Percentiles rank a stretch among this genome's conserved stretches.
Evolutionary conservation across 2,329 filamentous ascomycete species (phyloP).

Genomic region (Cytospora mali): DNA sequence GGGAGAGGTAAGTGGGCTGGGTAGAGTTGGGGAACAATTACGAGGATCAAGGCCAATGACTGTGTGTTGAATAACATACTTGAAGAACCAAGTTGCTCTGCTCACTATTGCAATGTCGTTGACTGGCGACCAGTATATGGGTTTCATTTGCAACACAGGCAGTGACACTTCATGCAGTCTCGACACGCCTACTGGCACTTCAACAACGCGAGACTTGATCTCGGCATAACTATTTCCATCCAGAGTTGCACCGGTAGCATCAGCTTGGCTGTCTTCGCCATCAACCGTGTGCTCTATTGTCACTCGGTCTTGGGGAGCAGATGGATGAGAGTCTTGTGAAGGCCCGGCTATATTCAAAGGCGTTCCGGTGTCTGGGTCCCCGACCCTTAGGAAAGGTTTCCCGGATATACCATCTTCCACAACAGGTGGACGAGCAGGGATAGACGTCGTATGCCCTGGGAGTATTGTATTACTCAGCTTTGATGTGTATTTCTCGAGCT

Average conservation of each 20-base stretch:
- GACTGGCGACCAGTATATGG: slow-evolving; percentile 96
- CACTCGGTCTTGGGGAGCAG: not conserved
- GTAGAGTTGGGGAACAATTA: not conserved
- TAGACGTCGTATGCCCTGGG: not conserved
- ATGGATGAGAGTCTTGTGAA: not conserved
- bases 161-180: slow-evolving; percentile 85
- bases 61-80: slow-evolving; percentile 42
- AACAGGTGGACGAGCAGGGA: slow-evolving; percentile 32
- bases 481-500: slow-evolving; percentile 32
- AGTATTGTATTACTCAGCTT: slow-evolving; percentile 8
- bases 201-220: slow-evolving; percentile 38
- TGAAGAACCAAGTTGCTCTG: slow-evolving; percentile 95
- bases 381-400: slow-evolving; percentile 55
- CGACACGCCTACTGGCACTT: slow-evolving; percentile 86
- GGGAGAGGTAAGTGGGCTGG: not conserved
- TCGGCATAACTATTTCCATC: not conserved
- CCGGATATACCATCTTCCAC: slow-evolving; percentile 57
- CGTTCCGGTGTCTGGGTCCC: slow-evolving; percentile 27
- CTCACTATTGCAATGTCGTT: slow-evolving; percentile 84
- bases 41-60: not conserved
- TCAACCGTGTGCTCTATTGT: not conserved
- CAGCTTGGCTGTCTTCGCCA: not conserved
- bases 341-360: not conserved
- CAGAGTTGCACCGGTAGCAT: not conserved
- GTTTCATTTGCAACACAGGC: slow-evolving; percentile 84